These are phyloP conservation scores for Komagataella pastoris DNA, from an alignment of 805 yeast genomes.

Conservation along the genomic window DNA sequence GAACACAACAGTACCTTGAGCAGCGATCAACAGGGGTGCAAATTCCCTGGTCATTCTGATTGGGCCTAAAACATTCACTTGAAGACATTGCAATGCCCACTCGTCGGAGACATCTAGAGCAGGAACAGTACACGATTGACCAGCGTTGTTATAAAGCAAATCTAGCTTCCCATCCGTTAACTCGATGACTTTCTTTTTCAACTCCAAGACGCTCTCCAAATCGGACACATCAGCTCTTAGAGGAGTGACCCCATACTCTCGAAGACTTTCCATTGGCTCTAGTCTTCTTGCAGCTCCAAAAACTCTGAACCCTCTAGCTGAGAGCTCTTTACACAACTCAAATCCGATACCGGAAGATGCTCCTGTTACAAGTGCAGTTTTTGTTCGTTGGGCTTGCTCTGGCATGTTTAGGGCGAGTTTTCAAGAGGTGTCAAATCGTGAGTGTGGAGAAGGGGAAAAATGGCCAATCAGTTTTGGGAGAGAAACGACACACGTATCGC, in stretches of 20 bases:
- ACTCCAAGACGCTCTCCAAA: conserved; percentile 27
- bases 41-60: conserved; percentile 51
- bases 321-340: conserved; percentile 29
- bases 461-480: neutral
- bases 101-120: conserved; percentile 54
- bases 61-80: conserved; percentile 63
- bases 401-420: neutral
- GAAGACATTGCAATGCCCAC: conserved; percentile 33
- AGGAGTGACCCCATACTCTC: conserved; percentile 29
- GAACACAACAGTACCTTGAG: conserved; percentile 57
- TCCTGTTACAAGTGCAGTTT: conserved; percentile 40
- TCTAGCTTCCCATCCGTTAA: conserved; percentile 40
- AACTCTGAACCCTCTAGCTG: conserved; percentile 32
- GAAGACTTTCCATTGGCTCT: conserved; percentile 42
- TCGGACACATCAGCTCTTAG: conserved; percentile 47
- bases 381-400: neutral
- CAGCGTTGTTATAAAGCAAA: conserved; percentile 58
- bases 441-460: neutral
- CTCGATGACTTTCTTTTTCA: conserved; percentile 25
- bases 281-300: conserved; percentile 66
- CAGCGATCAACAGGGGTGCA: conserved; percentile 38
- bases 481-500: neutral
- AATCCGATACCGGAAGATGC: conserved; percentile 50
- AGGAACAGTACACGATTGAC: conserved; percentile 55
- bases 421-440: neutral